Evolutionary conservation across 352 stramenopile genomes (phyloP).

Genomic region (Globisporangium canariense): DNA sequence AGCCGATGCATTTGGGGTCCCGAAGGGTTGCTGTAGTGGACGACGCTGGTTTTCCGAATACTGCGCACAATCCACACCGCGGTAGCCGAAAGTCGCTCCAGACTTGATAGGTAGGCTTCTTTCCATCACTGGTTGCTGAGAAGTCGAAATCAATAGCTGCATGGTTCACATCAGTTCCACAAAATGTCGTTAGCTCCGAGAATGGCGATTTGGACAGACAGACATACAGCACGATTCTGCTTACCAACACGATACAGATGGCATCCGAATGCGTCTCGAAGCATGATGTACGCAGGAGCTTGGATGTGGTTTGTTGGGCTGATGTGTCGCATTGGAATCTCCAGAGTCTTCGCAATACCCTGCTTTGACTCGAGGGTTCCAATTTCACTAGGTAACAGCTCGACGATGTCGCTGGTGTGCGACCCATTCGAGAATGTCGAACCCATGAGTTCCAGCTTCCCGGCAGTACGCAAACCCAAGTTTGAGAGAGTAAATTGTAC

Average conservation of each 20-base stretch:
- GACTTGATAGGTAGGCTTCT: slow-evolving; percentile 20
- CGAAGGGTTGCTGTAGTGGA: background rate
- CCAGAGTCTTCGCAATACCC: slow-evolving; percentile 1
- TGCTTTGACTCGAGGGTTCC: slow-evolving; percentile 17
- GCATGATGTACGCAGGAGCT: slow-evolving; percentile 36
- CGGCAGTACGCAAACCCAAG: slow-evolving; percentile 27
- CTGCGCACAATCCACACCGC: slow-evolving; percentile 48
- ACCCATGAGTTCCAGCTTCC: slow-evolving; percentile 32
- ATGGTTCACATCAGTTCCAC: slow-evolving; percentile 6
- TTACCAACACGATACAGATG: slow-evolving; percentile 57
- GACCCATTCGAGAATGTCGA: slow-evolving; percentile 34
- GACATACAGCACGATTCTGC: slow-evolving; percentile 12
- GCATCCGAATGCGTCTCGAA: slow-evolving; percentile 50
- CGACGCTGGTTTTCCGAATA: slow-evolving; percentile 27
- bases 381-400: slow-evolving; percentile 18
- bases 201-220: background rate
- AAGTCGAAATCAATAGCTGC: slow-evolving; percentile 17
- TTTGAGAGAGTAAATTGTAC: slow-evolving; percentile 38
- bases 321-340: slow-evolving; percentile 12
- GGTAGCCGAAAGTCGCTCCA: slow-evolving; percentile 44
- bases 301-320: slow-evolving; percentile 7
- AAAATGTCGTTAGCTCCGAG: slow-evolving; percentile 10
- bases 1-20: slow-evolving; percentile 24
- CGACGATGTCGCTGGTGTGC: slow-evolving; percentile 23
- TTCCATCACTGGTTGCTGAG: background rate